Evolutionary conservation across 2,329 filamentous ascomycete genomes (phyloP).

Genomic region (Phialemoniopsis sp.): DNA sequence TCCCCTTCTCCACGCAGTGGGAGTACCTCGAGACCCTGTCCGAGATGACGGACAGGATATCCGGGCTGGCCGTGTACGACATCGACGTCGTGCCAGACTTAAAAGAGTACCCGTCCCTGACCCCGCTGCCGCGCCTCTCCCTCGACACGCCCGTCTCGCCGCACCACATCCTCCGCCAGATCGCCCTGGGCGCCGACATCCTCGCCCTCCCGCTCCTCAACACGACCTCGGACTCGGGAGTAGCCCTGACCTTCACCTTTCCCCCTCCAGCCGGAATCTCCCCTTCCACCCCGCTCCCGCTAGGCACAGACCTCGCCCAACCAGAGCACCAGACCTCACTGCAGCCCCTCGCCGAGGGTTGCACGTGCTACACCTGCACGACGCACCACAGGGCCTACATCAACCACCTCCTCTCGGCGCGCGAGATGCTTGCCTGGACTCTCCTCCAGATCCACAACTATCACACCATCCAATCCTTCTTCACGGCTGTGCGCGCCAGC

Average conservation of each 20-base stretch:
- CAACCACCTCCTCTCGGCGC: conserved; percentile 81
- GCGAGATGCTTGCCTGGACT: conserved; percentile 96
- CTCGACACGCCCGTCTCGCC: conserved; percentile 68
- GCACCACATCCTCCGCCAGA: conserved; percentile 71
- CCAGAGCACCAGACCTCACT: conserved; percentile 56
- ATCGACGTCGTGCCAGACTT: conserved; percentile 65
- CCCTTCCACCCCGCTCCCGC: conserved; percentile 29
- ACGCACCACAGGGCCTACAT: conserved; percentile 84
- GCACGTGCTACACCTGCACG: conserved; percentile 78
- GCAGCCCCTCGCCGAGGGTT: conserved; percentile 57
- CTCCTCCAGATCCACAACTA: conserved; percentile 92
- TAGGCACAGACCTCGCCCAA: conserved; percentile 80
- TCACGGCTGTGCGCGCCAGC: conserved; percentile 61
- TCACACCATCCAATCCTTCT: conserved; percentile 67
- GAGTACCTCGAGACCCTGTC: conserved; percentile 73
- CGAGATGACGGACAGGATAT: conserved; percentile 40
- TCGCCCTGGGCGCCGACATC: conserved; percentile 75
- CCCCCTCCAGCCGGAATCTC: conserved; percentile 34
- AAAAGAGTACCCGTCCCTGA: conserved; percentile 46
- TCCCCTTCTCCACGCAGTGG: conserved; percentile 71
- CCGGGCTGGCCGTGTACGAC: conserved; percentile 76
- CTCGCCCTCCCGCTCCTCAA: conserved; percentile 75
- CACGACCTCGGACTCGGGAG: conserved; percentile 73
- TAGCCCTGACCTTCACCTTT: conserved; percentile 78
- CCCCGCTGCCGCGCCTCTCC: conserved; percentile 66